Percentiles rank a stretch among this genome's conserved stretches.
Evolutionary conservation across 352 stramenopile genomes (phyloP).

Genomic region (Stramenopiles sp.): DNA sequence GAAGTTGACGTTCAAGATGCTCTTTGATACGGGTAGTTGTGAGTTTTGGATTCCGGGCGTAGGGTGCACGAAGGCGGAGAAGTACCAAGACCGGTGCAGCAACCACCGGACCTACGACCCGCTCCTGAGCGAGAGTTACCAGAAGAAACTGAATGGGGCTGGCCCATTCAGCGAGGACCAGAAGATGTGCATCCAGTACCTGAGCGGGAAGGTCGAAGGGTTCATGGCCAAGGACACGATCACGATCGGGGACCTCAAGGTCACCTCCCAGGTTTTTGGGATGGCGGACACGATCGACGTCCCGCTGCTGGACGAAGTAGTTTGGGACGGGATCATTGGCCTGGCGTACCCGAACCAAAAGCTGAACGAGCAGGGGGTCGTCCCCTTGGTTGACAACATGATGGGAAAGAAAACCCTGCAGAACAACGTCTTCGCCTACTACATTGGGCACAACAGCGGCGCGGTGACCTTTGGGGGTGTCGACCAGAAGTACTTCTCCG

Average conservation of each 20-base stretch:
- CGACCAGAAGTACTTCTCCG: slow-evolving; percentile 6
- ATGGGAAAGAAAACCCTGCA: slow-evolving; percentile 12
- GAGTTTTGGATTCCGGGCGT: slow-evolving; percentile 14
- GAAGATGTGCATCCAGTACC: slow-evolving; percentile 13
- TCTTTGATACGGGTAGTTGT: slow-evolving; percentile 15
- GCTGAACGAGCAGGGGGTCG: neutral
- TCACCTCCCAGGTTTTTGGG: slow-evolving; percentile 3
- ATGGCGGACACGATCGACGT: slow-evolving; percentile 13
- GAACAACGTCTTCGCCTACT: slow-evolving; percentile 15
- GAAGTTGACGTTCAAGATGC: slow-evolving; percentile 5
- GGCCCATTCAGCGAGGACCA: neutral
- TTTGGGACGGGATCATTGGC: slow-evolving; percentile 15
- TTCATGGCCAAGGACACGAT: neutral
- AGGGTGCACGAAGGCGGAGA: neutral
- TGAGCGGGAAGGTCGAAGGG: neutral
- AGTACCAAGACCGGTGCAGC: neutral
- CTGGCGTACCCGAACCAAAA: slow-evolving; percentile 11
- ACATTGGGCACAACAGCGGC: slow-evolving; percentile 1
- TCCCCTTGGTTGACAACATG: slow-evolving; percentile 15
- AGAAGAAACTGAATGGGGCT: neutral
- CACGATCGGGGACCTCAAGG: slow-evolving; percentile 12
- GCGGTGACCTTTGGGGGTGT: slow-evolving; percentile 8
- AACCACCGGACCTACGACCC: slow-evolving; percentile 8
- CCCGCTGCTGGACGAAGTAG: slow-evolving; percentile 10
- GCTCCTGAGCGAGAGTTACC: neutral